Evolutionary conservation across 2,329 filamentous ascomycete genomes (phyloP), one percentile per base, ranked within the genome.

Genomic region (Pseudogymnoascus sp.): DNA sequence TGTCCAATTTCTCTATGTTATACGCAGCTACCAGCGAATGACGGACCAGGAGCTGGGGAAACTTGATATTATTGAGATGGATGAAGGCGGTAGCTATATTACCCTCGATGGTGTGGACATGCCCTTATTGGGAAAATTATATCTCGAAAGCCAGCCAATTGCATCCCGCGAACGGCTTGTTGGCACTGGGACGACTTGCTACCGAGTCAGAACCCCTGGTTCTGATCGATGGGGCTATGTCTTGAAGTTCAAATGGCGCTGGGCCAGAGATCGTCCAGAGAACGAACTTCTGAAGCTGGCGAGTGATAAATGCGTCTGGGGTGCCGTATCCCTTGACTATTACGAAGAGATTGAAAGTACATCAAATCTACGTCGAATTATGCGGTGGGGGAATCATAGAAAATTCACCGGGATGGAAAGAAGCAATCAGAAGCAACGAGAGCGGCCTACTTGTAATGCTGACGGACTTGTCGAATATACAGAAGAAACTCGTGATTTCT

Each of bases 271-370:
- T 10, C 44, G 44, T 5, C 44, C 44, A 50, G 44, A 50, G 44
- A 21, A 72, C 23, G 71, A 75, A 66, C 68, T 75, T 63, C 66
- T 75, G 21, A 69, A 63, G 37, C 56, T 73, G 59, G 71, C 67
- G 18, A 67, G 69, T 61, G 28, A 73, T 60, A 73, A 69, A 67
- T 40, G 64, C 28, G 71, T 67, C 35, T 71, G 69, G 67, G 72
- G 70, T 59, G 67, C 68, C 28, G 28, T 72, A 23, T 73, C 69
- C 7, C 68, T 75, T 63, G 63, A 69, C 63, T 50, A 50, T 25
- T 50, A 50, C 21, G n/a, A 23, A 6, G 44, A 50, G 25, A 7
- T 50, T 25, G 44, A 50, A 50, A 25, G 21, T 25, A 50, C 44
- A 25, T 25, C 44, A 5, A 50, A 50, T 50, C 12, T 50, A 14